phyloP scores from a whole-genome alignment of 2,329 filamentous ascomycete species.

The Talaromyces marneffei region DNA sequence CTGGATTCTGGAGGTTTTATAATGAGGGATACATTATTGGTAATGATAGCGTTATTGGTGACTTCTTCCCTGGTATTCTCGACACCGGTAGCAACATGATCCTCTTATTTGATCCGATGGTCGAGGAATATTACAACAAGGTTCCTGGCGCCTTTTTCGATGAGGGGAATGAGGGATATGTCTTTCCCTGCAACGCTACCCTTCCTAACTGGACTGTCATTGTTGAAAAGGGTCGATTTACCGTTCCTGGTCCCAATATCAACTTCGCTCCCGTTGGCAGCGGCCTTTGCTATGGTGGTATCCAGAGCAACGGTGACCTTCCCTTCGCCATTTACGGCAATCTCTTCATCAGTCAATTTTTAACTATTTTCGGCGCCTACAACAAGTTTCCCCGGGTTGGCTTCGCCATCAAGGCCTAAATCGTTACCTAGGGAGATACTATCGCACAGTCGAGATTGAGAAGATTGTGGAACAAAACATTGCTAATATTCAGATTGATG shows the following conservation, averaged over 20 bases:
- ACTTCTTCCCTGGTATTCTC: constrained; percentile 52
- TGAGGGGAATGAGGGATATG: too few relatives aligned
- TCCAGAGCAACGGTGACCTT: constrained; percentile 59
- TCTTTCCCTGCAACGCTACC: constrained; percentile 47
- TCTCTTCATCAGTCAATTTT: constrained; percentile 71
- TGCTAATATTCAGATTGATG: neutral
- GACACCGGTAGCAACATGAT: constrained; percentile 68
- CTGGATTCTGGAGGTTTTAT: constrained; percentile 61
- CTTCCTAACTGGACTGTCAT: constrained; percentile 54
- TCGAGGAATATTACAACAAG: constrained; percentile 55
- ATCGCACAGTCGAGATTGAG: neutral
- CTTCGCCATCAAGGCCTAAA: constrained; percentile 40
- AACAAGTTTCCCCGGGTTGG: constrained; percentile 45
- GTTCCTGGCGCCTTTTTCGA: constrained; percentile 51
- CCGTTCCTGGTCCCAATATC: constrained; percentile 50
- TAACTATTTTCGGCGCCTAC: constrained; percentile 60
- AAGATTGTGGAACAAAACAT: neutral
- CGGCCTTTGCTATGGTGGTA: constrained; percentile 63
- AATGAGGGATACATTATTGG: constrained; percentile 54
- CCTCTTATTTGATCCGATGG: constrained; percentile 53
- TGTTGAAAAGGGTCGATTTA: too few relatives aligned
- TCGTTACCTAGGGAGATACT: neutral
- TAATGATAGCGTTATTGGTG: constrained; percentile 30
- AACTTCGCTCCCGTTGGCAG: constrained; percentile 45
- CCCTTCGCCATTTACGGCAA: constrained; percentile 68